Evolutionary conservation across 176 grass and related monocot species (phyloP).

Genomic region (Typha latifolia): DNA sequence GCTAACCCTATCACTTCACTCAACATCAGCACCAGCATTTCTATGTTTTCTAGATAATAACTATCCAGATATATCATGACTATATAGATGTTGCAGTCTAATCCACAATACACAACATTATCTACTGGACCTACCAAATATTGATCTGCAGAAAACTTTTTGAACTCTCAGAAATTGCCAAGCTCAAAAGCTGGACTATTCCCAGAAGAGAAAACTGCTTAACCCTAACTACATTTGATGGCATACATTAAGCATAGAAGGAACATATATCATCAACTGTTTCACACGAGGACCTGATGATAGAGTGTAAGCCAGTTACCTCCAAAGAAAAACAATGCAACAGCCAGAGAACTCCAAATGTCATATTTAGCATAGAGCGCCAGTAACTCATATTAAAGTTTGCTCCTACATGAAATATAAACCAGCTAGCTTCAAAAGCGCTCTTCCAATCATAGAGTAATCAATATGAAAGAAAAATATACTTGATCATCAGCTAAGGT

Average conservation of each 20-base stretch:
- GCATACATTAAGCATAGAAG: constrained; percentile 7
- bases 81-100: no score
- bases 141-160: no score
- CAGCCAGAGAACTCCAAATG: constrained; percentile 38
- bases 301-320: constrained; percentile 33
- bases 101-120: no score
- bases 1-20: no score
- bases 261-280: neutral
- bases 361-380: constrained; percentile 27
- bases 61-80: no score
- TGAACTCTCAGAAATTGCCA: no score
- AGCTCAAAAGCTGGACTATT: no score
- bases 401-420: constrained; percentile 38
- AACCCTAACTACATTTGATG: neutral
- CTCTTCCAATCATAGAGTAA: constrained; percentile 3
- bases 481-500: neutral
- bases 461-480: neutral
- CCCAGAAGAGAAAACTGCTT: no score
- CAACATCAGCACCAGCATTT: no score
- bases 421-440: constrained; percentile 22
- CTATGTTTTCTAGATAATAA: no score
- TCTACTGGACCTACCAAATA: no score
- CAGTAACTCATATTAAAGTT: constrained; percentile 34
- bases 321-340: constrained; percentile 49
- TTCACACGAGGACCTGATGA: constrained; percentile 7